phyloP scores from a whole-genome alignment of 768 basidiomycete genomes.

The Heimioporus sp. region DNA sequence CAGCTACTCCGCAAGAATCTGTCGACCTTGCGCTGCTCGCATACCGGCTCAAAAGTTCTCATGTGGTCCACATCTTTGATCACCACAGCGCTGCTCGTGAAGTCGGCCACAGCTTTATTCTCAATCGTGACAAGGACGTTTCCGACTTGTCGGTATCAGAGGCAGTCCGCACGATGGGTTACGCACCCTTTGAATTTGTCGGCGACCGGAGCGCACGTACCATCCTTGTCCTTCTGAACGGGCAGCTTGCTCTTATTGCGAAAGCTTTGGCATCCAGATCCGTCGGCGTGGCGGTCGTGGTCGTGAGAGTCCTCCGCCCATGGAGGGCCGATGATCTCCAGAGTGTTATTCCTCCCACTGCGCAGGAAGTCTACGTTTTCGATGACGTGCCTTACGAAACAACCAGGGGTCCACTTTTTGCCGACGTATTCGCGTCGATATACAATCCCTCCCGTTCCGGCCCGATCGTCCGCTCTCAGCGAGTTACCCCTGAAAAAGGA shows the following conservation, averaged over 20 bases:
- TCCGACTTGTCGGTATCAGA: slow-evolving; percentile 39
- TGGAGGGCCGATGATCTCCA: slow-evolving; percentile 73
- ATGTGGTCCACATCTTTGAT: slow-evolving; percentile 90
- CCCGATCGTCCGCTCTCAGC: slow-evolving; percentile 51
- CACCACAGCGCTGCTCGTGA: slow-evolving; percentile 81
- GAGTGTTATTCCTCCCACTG: slow-evolving; percentile 55
- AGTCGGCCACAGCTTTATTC: slow-evolving; percentile 51
- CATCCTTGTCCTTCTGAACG: slow-evolving; percentile 71
- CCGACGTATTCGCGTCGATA: slow-evolving; percentile 66
- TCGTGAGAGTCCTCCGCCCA: slow-evolving; percentile 79
- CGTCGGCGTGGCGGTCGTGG: slow-evolving; percentile 59
- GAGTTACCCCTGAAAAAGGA: slow-evolving; percentile 55
- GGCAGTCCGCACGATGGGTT: slow-evolving; percentile 56
- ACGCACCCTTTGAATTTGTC: slow-evolving; percentile 72
- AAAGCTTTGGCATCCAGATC: slow-evolving; percentile 46
- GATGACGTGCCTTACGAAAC: slow-evolving; percentile 71
- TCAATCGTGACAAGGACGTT: slow-evolving; percentile 32
- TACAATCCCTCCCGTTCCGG: slow-evolving; percentile 39
- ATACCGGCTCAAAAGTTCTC: slow-evolving; percentile 63
- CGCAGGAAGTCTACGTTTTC: slow-evolving; percentile 62
- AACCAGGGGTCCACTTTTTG: slow-evolving; percentile 63
- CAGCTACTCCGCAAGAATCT: slow-evolving; percentile 81
- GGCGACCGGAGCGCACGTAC: slow-evolving; percentile 64
- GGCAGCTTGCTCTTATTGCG: slow-evolving; percentile 67
- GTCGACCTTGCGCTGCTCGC: slow-evolving; percentile 73